Conservation (phyloP, 1,284 basidiomycete species). For the Spongiforma sp. region DNA sequence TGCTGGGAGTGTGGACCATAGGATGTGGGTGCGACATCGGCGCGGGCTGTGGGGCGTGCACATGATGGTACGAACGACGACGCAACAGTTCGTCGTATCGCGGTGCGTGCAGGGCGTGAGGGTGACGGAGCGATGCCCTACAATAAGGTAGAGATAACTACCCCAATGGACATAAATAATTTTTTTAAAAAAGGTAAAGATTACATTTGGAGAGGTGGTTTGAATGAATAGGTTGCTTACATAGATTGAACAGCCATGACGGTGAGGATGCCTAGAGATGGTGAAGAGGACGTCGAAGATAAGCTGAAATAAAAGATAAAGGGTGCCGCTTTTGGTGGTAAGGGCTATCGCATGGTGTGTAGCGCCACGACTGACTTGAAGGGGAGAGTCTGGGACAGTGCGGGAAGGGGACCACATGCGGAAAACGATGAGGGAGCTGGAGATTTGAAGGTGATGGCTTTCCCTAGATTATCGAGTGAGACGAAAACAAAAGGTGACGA, state of each 20-base stretch:
- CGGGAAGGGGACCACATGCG: slow-evolving; percentile 41
- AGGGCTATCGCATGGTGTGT: slow-evolving; percentile 36
- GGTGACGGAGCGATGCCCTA: slow-evolving; percentile 37
- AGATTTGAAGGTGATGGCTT: too few species aligned
- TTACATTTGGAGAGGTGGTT: too few species aligned
- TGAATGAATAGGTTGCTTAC: slow-evolving; percentile 30
- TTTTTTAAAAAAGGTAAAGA: too few species aligned
- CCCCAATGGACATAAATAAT: too few species aligned
- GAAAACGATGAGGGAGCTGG: slow-evolving; percentile 44
- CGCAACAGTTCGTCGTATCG: too few species aligned
- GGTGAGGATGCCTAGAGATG: slow-evolving; percentile 37
- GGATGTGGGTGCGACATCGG: too few species aligned
- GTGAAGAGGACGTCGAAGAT: slow-evolving; percentile 46
- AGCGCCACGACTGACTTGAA: slow-evolving; percentile 15
- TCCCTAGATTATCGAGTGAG: too few species aligned
- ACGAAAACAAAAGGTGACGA: too few species aligned
- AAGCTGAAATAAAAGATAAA: slow-evolving; percentile 47
- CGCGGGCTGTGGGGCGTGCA: too few species aligned
- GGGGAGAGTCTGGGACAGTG: slow-evolving; percentile 1
- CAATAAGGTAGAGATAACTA: not conserved
- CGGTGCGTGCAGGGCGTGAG: too few species aligned
- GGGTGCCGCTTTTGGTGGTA: slow-evolving; percentile 45
- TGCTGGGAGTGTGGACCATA: too few species aligned
- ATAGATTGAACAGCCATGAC: slow-evolving; percentile 47
- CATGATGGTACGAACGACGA: too few species aligned